A percentile compares a stretch with the other conserved stretches of the same genome.
These are phyloP conservation scores for Xylaria telfairii DNA, from an alignment of 495 filamentous ascomycete species.

Conservation along the genomic window DNA sequence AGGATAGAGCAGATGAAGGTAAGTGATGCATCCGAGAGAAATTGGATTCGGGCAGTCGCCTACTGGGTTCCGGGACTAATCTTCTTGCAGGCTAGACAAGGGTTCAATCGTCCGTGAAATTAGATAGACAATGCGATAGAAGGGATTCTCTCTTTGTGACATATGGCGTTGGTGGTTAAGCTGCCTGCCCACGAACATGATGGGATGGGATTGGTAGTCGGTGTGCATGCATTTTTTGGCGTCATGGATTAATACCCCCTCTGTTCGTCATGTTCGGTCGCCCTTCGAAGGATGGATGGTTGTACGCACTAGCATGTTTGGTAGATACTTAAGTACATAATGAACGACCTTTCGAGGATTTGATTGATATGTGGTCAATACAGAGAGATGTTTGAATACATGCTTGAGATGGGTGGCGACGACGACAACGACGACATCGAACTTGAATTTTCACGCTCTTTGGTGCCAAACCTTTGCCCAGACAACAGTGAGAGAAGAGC, in stretches of 20 bases:
- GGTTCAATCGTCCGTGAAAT: constrained; percentile 39
- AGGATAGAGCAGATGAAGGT: constrained; percentile 85
- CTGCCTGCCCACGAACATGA: not conserved
- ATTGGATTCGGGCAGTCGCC: not conserved
- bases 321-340: not conserved
- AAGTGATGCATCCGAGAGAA: constrained; percentile 19
- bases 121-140: not conserved
- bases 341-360: not conserved
- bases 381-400: too few species aligned
- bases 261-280: constrained; percentile 5
- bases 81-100: constrained; percentile 41
- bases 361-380: not conserved
- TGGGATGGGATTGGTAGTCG: constrained; percentile 2
- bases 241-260: constrained; percentile 19
- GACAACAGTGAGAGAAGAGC: too few species aligned
- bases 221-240: constrained; percentile 14
- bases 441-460: too few species aligned
- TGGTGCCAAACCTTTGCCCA: too few species aligned
- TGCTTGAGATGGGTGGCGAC: too few species aligned
- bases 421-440: too few species aligned
- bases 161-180: constrained; percentile 8
- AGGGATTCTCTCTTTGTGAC: not conserved
- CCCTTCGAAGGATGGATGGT: not conserved
- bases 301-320: not conserved
- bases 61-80: constrained; percentile 11